Base-by-base conservation (phyloP, 306 rosid genomes). In the Quercus agrifolia region DNA sequence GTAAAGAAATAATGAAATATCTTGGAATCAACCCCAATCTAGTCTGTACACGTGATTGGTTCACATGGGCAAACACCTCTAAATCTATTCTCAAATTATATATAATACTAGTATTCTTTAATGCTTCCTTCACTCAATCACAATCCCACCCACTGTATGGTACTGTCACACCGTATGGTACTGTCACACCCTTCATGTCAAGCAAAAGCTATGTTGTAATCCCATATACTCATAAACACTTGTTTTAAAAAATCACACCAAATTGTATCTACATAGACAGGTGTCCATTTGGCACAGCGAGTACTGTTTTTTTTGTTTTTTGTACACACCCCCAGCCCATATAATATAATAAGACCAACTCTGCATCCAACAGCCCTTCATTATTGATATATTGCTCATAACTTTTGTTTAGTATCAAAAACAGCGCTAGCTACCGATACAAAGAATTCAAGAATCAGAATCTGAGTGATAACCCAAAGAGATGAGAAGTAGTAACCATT, bases 401-500 rank as follows among this genome's bases (percentile, higher is more conserved):
- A 19, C 23, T 19, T 30, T 64, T 9, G 11, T 8, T 8, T 2
- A 10, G 4, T 4, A 20, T 5, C 17, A 9, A 68, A 35, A n/a
- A 46, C 5, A 67, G 27, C 23, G 11, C 31, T 10, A 8, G 5
- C 64, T 1, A 23, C 30, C 2, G 23, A 9, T 20, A 58, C 6
- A 21, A 21, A 56, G 10, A 23, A 57, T 8, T 12, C 11, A 12
- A 57, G 52, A 58, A 75, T 10, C 31, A 31, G 19, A 7, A 33
- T 11, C 10, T 27, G 13, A 35, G 67, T 46, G 6, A 57, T 21
- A 10, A 5, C 3, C 31, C 25, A 58, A 63, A 73, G 46, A 30
- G 56, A 88, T 95, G 98, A 91, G 97, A 85, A 10, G 62, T 8
- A 95, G 94, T 81, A 95, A 95, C 77, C 90, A 95, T 88, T 44